A percentile compares a stretch with the other conserved stretches of the same genome.
Evolutionary conservation across 495 filamentous ascomycete genomes (phyloP).

Genomic region (Penicillium chermesinum): DNA sequence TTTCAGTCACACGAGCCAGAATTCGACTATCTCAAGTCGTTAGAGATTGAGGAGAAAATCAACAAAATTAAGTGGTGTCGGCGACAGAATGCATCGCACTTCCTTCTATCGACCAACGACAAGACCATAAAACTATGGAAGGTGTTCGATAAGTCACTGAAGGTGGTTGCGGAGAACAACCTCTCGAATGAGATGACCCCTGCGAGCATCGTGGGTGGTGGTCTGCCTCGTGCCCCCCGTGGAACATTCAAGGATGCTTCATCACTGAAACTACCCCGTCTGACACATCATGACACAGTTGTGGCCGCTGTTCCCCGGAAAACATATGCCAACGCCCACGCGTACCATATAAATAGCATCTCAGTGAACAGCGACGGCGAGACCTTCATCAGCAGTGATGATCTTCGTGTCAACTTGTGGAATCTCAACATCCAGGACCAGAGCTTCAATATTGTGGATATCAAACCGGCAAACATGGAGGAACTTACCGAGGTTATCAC

Average conservation of each 20-base stretch:
- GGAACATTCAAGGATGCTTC: slow-evolving; percentile 72
- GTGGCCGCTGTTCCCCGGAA: slow-evolving; percentile 92
- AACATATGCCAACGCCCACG: slow-evolving; percentile 97
- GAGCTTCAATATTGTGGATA: slow-evolving; percentile 99
- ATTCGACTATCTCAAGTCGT: slow-evolving; percentile 97
- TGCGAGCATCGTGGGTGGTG: slow-evolving; percentile 60
- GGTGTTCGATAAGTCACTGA: slow-evolving; percentile 97
- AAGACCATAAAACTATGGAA: slow-evolving; percentile 99
- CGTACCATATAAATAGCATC: slow-evolving; percentile 99
- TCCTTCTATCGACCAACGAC: slow-evolving; percentile 96
- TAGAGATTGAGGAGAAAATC: slow-evolving; percentile 99
- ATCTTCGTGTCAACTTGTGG: slow-evolving; percentile 96
- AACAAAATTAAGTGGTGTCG: slow-evolving; percentile 99
- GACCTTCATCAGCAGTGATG: slow-evolving; percentile 98
- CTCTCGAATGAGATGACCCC: slow-evolving; percentile 91
- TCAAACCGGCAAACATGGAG: slow-evolving; percentile 99
- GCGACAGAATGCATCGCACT: slow-evolving; percentile 96
- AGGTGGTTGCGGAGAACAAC: slow-evolving; percentile 98
- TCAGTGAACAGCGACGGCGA: slow-evolving; percentile 99
- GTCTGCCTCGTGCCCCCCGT: slow-evolving; percentile 65
- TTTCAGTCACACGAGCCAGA: slow-evolving; percentile 99
- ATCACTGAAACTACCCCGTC: slow-evolving; percentile 83
- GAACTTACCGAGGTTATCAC: slow-evolving; percentile 98
- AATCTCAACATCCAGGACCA: slow-evolving; percentile 99
- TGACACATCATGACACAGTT: slow-evolving; percentile 98